These are phyloP conservation scores for Phallus indusiatus DNA, from an alignment of 768 basidiomycete genomes.

Conservation along the genomic window DNA sequence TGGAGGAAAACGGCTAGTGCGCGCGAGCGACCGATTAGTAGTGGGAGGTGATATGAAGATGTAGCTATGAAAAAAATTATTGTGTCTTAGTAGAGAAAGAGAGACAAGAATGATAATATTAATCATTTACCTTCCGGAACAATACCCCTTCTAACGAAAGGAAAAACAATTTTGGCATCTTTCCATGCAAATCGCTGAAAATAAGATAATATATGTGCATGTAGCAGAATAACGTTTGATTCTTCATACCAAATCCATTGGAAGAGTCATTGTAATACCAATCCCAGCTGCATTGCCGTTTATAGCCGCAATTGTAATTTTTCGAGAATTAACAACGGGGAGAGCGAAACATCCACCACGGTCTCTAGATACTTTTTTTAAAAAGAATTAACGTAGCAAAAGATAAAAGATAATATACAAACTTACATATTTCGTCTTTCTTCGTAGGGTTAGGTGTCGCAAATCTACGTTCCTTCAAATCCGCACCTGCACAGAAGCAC, in stretches of 20 bases:
- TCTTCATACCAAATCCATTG: conserved; percentile 1
- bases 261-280: conserved; percentile 2
- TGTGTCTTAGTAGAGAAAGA: background rate
- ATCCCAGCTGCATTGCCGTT: conserved; percentile 37
- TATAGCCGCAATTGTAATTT: conserved; percentile 42
- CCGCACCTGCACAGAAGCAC: conserved; percentile 48
- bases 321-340: conserved; percentile 42
- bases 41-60: conserved; percentile 43
- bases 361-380: conserved; percentile 33
- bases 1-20: conserved; percentile 32
- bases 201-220: background rate
- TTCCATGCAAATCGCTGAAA: conserved; percentile 35
- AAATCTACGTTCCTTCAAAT: background rate
- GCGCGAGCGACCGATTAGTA: conserved; percentile 41
- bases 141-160: conserved; percentile 42
- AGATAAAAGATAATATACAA: background rate
- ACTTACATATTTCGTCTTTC: background rate
- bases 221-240: background rate
- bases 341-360: conserved; percentile 37
- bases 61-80: conserved; percentile 5
- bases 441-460: background rate
- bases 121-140: conserved; percentile 32
- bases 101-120: background rate
- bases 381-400: background rate
- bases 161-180: conserved; percentile 39